Conservation (phyloP, 2,329 filamentous ascomycete species). For the Aureobasidium sp. region DNA sequence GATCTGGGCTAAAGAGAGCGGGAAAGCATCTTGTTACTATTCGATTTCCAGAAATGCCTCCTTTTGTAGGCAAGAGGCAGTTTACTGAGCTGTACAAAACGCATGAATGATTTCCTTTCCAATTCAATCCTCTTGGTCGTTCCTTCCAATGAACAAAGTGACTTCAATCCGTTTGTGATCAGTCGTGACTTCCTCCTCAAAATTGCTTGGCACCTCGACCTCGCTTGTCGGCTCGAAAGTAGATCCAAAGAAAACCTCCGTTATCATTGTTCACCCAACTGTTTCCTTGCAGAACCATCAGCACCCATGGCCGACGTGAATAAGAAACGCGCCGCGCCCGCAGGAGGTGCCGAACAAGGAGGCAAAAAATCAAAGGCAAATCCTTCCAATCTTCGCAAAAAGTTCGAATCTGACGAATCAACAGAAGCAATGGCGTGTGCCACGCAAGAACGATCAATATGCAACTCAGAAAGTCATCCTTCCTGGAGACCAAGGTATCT, state of each 20-base stretch:
- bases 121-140: background rate
- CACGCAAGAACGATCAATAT: background rate
- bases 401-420: background rate
- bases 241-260: background rate
- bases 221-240: slow-evolving; percentile 8
- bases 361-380: slow-evolving; percentile 18
- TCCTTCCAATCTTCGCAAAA: background rate
- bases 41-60: slow-evolving; percentile 11
- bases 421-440: slow-evolving; percentile 16
- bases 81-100: slow-evolving; percentile 14
- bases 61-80: slow-evolving; percentile 8
- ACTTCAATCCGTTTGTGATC: background rate
- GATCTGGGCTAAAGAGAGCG: slow-evolving; percentile 8
- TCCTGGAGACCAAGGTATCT: slow-evolving; percentile 65
- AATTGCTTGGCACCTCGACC: slow-evolving; percentile 8
- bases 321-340: slow-evolving; percentile 19
- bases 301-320: slow-evolving; percentile 16
- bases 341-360: slow-evolving; percentile 1
- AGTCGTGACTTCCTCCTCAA: background rate
- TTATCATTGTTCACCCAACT: no score
- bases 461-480: slow-evolving; percentile 41
- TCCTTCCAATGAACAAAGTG: background rate
- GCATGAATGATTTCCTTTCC: slow-evolving; percentile 14
- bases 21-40: slow-evolving; percentile 6
- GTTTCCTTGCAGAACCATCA: no score